Evolutionary conservation across 345 rosid species (phyloP).

Genomic region (Rhizophora mangle): DNA sequence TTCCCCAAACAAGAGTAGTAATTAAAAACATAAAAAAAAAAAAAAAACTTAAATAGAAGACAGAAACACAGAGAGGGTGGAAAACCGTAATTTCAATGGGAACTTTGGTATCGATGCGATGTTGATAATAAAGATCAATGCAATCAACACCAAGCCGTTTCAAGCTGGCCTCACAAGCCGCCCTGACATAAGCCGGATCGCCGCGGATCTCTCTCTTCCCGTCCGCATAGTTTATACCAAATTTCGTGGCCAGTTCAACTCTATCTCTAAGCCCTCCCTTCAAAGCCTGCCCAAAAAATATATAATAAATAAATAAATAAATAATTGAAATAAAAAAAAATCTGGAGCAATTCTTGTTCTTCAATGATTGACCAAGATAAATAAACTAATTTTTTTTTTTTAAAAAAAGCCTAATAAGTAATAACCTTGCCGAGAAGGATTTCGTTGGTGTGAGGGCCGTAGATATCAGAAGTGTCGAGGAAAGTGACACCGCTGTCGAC

Average conservation of each 20-base stretch:
- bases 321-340: too few species aligned
- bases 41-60: background rate
- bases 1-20: too few species aligned
- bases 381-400: too few species aligned
- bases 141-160: slow-evolving; percentile 47
- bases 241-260: slow-evolving; percentile 63
- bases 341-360: too few species aligned
- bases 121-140: slow-evolving; percentile 69
- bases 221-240: slow-evolving; percentile 27
- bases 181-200: slow-evolving; percentile 54
- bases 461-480: slow-evolving; percentile 49
- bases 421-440: slow-evolving; percentile 45
- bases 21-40: background rate
- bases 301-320: too few species aligned
- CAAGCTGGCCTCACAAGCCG: slow-evolving; percentile 60
- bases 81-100: slow-evolving; percentile 61
- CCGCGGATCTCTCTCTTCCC: slow-evolving; percentile 36
- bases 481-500: slow-evolving; percentile 46
- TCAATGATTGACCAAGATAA: too few species aligned
- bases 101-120: slow-evolving; percentile 47
- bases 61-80: background rate
- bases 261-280: slow-evolving; percentile 51
- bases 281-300: slow-evolving; percentile 36
- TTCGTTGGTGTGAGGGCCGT: slow-evolving; percentile 51
- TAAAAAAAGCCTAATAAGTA: background rate